phyloP scores from a whole-genome alignment of 148 eudicot species.

The Pharnaceum exiguum region DNA sequence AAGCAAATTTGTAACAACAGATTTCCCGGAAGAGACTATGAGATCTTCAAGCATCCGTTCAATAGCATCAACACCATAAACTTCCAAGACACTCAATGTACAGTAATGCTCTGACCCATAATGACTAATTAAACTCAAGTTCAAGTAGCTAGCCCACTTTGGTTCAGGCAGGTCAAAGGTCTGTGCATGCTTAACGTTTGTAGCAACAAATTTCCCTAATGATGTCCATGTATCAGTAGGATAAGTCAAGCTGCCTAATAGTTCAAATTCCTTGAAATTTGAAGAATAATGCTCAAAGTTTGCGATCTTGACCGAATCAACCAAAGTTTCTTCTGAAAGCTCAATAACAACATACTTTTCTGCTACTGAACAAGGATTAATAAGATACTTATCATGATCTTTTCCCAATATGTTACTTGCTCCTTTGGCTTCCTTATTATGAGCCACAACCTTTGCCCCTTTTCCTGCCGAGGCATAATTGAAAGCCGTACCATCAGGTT shows the following conservation, averaged over 20 bases:
- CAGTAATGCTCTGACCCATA: slow-evolving; percentile 89
- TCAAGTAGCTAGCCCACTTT: slow-evolving; percentile 78
- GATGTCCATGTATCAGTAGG: slow-evolving; percentile 71
- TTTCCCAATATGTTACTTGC: slow-evolving; percentile 79
- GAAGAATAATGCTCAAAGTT: slow-evolving; percentile 92
- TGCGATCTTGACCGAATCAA: slow-evolving; percentile 77
- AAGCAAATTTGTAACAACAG: slow-evolving; percentile 22
- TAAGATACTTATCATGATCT: slow-evolving; percentile 85
- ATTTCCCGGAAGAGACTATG: slow-evolving; percentile 47
- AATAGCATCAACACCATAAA: slow-evolving; percentile 87
- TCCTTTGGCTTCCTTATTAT: slow-evolving; percentile 89
- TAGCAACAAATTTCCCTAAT: slow-evolving; percentile 71
- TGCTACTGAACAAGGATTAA: slow-evolving; percentile 79
- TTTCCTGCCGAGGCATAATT: slow-evolving; percentile 85
- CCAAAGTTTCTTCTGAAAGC: slow-evolving; percentile 80
- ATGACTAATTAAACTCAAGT: slow-evolving; percentile 63
- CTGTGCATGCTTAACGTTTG: slow-evolving; percentile 73
- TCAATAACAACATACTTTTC: slow-evolving; percentile 77
- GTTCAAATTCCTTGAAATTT: slow-evolving; percentile 78
- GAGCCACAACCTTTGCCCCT: slow-evolving; percentile 92
- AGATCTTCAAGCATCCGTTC: slow-evolving; percentile 95
- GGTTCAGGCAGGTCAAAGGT: slow-evolving; percentile 73
- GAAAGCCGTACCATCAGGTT: slow-evolving; percentile 81
- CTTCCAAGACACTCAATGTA: slow-evolving; percentile 73
- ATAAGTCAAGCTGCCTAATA: slow-evolving; percentile 65